phyloP scores from a whole-genome alignment of 331 rosid genomes.

The Rosa hybrid region DNA sequence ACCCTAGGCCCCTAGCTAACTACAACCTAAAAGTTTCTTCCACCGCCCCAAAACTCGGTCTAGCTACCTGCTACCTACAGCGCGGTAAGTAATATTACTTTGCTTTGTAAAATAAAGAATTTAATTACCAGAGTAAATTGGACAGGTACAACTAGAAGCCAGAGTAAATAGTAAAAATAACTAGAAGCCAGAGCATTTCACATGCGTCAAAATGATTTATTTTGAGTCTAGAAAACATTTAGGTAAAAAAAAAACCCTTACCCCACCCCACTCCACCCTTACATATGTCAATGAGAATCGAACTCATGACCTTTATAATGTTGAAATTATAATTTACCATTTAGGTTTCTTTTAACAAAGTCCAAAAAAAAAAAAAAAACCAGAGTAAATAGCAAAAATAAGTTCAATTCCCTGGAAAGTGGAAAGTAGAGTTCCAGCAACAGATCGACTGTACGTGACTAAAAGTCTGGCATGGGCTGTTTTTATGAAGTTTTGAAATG shows the following conservation, averaged over 20 bases:
- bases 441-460: background rate
- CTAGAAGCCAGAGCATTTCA: no score
- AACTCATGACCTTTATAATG: no score
- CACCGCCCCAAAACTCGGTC: background rate
- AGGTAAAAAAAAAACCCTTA: no score
- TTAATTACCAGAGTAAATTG: background rate
- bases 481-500: background rate
- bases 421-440: background rate
- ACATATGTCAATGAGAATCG: no score
- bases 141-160: background rate
- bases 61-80: background rate
- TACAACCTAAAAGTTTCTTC: background rate
- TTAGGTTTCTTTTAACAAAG: no score
- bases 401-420: background rate
- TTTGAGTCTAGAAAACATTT: no score
- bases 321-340: no score
- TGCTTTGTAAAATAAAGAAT: background rate
- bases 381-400: background rate
- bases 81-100: background rate
- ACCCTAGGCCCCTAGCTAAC: background rate
- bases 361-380: background rate
- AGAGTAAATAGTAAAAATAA: background rate
- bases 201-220: accelerated
- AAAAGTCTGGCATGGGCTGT: background rate
- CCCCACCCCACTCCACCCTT: no score